Base-by-base conservation (phyloP, 2,329 filamentous ascomycete species). In the Calonectria ilicicola region DNA sequence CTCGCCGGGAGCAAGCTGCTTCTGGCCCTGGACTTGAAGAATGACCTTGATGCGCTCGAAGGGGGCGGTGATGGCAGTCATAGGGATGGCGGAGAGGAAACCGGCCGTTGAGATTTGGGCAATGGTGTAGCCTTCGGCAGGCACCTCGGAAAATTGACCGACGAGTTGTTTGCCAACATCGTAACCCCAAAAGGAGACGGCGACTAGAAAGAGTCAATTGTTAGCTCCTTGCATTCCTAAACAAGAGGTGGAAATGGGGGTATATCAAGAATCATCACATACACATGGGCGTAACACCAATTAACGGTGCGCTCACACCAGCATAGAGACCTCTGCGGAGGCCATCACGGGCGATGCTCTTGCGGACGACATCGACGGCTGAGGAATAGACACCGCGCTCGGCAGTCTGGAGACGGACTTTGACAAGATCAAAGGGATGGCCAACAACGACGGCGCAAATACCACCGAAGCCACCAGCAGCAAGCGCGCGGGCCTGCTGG, bases 11-110 rank as follows among this genome's bases (percentile, higher is more conserved):
- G 92, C 92, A 47, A 97, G 92, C 84, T 95, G 91, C 86, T 96
- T 95, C 85, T 98, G 95, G 81, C 95, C 96, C 86, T 98, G 97
- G 78, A 98, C 97, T 85, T 99, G 97, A 1, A 99, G 93, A 75
- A 99, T 95, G 69, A 99, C 96, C 87, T 99, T 99, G 79, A 99
- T 95, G 81, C 97, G 96, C 89, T 99, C 97, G 83, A 99, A 98
- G 73, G 97, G 97, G 5, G 97, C 97, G n/a, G 97, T 98, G 87
- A 99, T 98, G 85, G 95, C 86, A 5, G 97, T 99, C 95, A 98
- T 98, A 81, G 97, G 97, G 72, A 99, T 94, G 73, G 97, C 97
- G 82, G 95, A 98, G 91, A 99, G 97, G 91, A 98, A 98, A 76
- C 97, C 97, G 17, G 97, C 97, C 42, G 95, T 91, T 40, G 95